Base-by-base conservation (phyloP, 495 filamentous ascomycete species). In the Apiosordaria backusii region DNA sequence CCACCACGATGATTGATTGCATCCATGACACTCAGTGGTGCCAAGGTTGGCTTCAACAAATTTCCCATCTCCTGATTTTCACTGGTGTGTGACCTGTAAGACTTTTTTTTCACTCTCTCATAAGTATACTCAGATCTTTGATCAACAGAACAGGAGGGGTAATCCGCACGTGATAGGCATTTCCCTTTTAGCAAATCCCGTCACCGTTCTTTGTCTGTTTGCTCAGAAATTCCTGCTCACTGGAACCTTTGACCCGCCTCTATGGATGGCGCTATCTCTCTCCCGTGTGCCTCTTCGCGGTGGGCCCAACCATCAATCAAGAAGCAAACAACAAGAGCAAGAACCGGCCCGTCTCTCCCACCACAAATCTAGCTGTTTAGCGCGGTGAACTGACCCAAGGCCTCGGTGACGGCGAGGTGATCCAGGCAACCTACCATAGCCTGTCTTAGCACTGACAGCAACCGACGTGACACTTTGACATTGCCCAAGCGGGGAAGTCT, bases 191-290 rank as follows among this genome's bases (percentile, higher is more conserved):
- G 0, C 57, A 29, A 25, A n/a, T n/a, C 26, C n/a, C 26, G 25
- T 80, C 72, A 35, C 92, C 86, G 24, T 82, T 88, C 61, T 78
- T 83, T 52, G 23, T 29, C 27, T n/a, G 10, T 35, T 19, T 80
- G 77, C 62, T 40, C 79, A 10, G 80, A 45, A 45, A 45, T 45
- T 45, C 13, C 35, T 45, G 35, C 35, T 45, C 35, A 45, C 35
- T 35, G 10, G 35, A 3, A 45, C 10, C 35, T 9, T 18, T 82
- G 67, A 83, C 82, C 63, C 78, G 82, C 57, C 53, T 75, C 69
- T 53, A 26, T 53, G 25, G 53, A 55, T 55, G 53, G n/a, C 19
- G n/a, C 53, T 24, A 55, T 23, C 19, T 45, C 35, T 45, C 10
- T 45, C 35, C 35, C 35, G 35, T 45, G 35, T 45, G 10, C 1